A percentile compares a stretch with the other conserved stretches of the same genome.
These are phyloP conservation scores for Xylaria telfairii DNA, from an alignment of 495 filamentous ascomycete genomes.

Conservation along the genomic window DNA sequence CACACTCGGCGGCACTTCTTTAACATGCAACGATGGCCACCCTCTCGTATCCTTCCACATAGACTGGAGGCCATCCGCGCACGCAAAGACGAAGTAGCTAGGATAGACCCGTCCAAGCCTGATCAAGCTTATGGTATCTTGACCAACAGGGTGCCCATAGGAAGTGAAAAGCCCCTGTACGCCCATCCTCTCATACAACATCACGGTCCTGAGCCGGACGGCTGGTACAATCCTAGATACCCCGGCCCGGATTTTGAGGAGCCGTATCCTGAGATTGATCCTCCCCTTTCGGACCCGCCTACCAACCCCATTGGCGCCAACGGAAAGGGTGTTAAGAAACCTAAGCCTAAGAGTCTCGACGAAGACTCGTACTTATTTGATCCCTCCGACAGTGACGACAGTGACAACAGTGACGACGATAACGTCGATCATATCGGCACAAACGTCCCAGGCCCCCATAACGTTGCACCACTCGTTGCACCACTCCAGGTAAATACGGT, in stretches of 20 bases:
- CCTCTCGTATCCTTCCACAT: conserved; percentile 20
- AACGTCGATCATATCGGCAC: not conserved
- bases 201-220: not conserved
- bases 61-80: conserved; percentile 22
- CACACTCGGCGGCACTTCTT: conserved; percentile 34
- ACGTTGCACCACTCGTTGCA: no score
- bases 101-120: conserved; percentile 25
- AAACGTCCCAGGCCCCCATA: no score
- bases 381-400: not conserved
- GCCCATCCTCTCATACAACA: conserved; percentile 20
- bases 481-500: no score
- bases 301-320: not conserved
- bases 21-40: conserved; percentile 39
- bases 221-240: not conserved
- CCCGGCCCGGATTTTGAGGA: not conserved
- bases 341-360: not conserved
- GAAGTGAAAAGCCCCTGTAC: conserved; percentile 16
- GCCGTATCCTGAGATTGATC: not conserved
- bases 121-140: conserved; percentile 35
- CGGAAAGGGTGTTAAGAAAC: not conserved
- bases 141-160: conserved; percentile 27
- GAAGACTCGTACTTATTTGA: not conserved
- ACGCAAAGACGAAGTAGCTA: conserved; percentile 30
- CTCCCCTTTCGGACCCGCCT: not conserved
- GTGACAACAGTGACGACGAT: not conserved